Percentiles rank a stretch among this genome's conserved stretches.
Evolutionary conservation across 2,329 filamentous ascomycete species (phyloP).

Genomic region (Ophiosphaerella herpotricha): DNA sequence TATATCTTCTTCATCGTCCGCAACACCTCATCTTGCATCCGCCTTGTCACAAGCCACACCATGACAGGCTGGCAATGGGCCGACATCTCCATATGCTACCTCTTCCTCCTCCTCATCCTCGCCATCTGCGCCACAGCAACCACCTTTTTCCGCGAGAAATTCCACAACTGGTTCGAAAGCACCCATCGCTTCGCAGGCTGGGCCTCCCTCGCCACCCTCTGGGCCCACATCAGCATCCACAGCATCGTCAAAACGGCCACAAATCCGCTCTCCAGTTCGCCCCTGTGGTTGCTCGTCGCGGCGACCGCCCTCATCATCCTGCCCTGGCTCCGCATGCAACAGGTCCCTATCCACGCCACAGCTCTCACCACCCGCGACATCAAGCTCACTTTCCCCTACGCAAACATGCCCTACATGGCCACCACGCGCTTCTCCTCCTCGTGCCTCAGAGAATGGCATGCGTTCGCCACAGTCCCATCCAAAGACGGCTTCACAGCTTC

Average conservation of each 20-base stretch:
- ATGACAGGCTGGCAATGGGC: conserved; percentile 24
- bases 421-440: conserved; percentile 18
- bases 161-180: conserved; percentile 43
- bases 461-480: conserved; percentile 43
- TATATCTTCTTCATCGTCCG: conserved; percentile 49
- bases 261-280: conserved; percentile 12
- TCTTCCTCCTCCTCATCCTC: conserved; percentile 22
- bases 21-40: conserved; percentile 22
- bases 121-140: conserved; percentile 31
- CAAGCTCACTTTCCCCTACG: conserved; percentile 60
- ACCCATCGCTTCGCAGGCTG: conserved; percentile 45
- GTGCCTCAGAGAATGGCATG: conserved; percentile 43
- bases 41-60: background rate
- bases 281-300: conserved; percentile 69
- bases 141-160: conserved; percentile 25
- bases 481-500: conserved; percentile 6
- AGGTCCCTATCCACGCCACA: conserved; percentile 67
- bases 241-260: conserved; percentile 2
- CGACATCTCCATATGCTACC: conserved; percentile 19
- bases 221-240: conserved; percentile 23
- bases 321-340: conserved; percentile 74
- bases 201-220: conserved; percentile 33
- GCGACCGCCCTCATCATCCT: conserved; percentile 70
- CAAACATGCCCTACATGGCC: conserved; percentile 28
- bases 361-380: conserved; percentile 73